Evolutionary conservation across 73 alveolate species (phyloP).

Genomic region (Uronychia binucleata): DNA sequence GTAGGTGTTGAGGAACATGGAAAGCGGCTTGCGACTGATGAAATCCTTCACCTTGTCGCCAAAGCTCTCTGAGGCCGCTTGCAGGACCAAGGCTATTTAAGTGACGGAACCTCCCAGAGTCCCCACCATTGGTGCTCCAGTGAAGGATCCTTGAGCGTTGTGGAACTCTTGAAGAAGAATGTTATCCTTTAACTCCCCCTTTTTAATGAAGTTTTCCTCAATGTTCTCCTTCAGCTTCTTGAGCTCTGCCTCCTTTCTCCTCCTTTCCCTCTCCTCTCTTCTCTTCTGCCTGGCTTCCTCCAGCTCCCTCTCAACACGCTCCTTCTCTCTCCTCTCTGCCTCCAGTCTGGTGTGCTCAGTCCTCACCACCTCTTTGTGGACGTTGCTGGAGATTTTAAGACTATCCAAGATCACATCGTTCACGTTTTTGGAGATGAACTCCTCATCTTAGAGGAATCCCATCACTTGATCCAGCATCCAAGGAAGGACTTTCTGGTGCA

Average conservation of each 20-base stretch:
- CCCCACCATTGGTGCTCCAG: conserved; percentile 16
- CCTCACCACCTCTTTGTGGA: conserved; percentile 56
- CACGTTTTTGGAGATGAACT: conserved; percentile 39
- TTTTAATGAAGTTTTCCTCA: conserved; percentile 35
- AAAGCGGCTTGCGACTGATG: conserved; percentile 18
- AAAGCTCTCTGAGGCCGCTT: conserved; percentile 3
- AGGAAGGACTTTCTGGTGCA: conserved; percentile 70
- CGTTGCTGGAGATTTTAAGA: conserved; percentile 28
- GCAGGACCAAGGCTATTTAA: conserved; percentile 28
- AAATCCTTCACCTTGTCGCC: conserved; percentile 19
- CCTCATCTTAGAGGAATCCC: conserved; percentile 55
- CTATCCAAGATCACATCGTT: conserved; percentile 53
- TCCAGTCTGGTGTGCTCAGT: conserved; percentile 61
- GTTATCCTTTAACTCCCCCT: conserved; percentile 47
- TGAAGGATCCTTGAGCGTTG: conserved; percentile 17
- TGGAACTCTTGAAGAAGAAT: conserved; percentile 31
- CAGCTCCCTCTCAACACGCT: conserved; percentile 1
- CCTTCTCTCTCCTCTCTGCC: conserved; percentile 13
- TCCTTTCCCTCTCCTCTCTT: conserved; percentile 29
- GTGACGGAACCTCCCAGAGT: conserved; percentile 52
- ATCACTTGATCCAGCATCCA: conserved; percentile 56
- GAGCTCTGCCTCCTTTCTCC: conserved; percentile 6
- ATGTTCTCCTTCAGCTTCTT: conserved; percentile 28
- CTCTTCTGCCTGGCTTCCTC: conserved; percentile 7
- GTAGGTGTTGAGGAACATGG: conserved; percentile 30